phyloP scores from a whole-genome alignment of 805 yeast species.

The Teunomyces tritomae region DNA sequence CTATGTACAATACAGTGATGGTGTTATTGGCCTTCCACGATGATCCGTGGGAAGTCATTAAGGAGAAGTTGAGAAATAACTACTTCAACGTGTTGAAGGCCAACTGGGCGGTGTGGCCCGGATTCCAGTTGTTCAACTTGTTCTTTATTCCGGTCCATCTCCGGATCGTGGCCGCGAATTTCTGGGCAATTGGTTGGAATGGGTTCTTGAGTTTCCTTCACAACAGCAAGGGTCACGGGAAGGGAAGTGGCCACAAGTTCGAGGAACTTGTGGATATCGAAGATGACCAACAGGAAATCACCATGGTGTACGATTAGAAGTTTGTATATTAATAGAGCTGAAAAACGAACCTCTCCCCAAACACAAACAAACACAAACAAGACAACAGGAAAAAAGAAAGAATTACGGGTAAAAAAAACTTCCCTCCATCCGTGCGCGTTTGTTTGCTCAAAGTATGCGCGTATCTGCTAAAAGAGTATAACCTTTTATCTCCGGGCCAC shows the following conservation, averaged over 20 bases:
- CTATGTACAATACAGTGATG: constrained; percentile 41
- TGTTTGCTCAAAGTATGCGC: no score
- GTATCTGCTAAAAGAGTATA: no score
- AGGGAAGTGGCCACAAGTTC: constrained; percentile 32
- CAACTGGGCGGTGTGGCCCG: constrained; percentile 44
- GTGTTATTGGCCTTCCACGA: constrained; percentile 33
- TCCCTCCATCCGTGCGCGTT: no score
- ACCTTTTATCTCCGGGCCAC: neutral
- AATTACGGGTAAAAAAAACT: neutral
- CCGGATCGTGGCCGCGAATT: constrained; percentile 34
- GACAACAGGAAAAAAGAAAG: neutral
- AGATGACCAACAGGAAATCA: constrained; percentile 31
- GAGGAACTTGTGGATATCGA: constrained; percentile 42
- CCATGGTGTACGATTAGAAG: constrained; percentile 28
- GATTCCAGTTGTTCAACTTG: constrained; percentile 36
- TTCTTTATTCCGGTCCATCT: constrained; percentile 39
- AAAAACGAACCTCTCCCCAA: no score
- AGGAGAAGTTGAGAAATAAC: constrained; percentile 32
- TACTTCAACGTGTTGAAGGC: constrained; percentile 43
- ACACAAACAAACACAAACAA: no score
- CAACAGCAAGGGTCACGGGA: constrained; percentile 41
- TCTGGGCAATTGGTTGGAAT: constrained; percentile 44
- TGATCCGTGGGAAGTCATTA: constrained; percentile 31
- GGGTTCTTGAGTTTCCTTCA: constrained; percentile 47
- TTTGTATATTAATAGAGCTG: neutral